phyloP scores from a whole-genome alignment of 225 moss, liverwort and hornwort species.

The Polytrichum formosum region DNA sequence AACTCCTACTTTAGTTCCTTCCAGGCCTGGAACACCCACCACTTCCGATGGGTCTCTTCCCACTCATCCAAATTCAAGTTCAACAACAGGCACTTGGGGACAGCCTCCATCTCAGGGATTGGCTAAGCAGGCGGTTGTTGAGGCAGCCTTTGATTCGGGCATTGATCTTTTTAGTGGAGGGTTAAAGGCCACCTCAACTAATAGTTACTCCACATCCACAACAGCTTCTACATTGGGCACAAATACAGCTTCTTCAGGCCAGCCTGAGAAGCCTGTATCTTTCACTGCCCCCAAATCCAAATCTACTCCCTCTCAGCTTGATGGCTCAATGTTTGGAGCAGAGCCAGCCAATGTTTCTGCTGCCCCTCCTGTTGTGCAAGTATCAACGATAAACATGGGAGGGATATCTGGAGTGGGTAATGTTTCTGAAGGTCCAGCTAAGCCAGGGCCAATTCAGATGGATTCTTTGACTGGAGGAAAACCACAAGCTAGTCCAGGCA shows the following conservation, averaged over 20 bases:
- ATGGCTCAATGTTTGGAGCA: constrained; percentile 64
- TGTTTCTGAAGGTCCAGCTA: constrained; percentile 19
- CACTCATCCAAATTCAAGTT: constrained; percentile 13
- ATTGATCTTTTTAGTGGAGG: constrained; percentile 59
- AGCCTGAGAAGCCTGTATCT: constrained; percentile 25
- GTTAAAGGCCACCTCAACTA: constrained; percentile 38
- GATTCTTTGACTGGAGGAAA: constrained; percentile 35
- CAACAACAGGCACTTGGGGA: background rate
- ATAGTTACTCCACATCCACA: constrained; percentile 21
- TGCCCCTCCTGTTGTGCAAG: constrained; percentile 24
- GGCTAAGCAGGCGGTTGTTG: constrained; percentile 39
- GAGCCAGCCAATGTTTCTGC: constrained; percentile 26
- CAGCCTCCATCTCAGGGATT: constrained; percentile 17
- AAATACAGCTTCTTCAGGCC: constrained; percentile 38
- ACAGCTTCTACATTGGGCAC: constrained; percentile 35
- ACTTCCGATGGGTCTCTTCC: constrained; percentile 20
- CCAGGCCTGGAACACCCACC: constrained; percentile 27
- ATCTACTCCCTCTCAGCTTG: constrained; percentile 38
- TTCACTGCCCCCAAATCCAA: constrained; percentile 18
- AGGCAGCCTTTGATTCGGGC: constrained; percentile 42
- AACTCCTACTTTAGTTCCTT: constrained; percentile 23
- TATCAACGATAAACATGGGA: constrained; percentile 16
- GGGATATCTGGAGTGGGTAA: constrained; percentile 25
- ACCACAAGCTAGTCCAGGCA: constrained; percentile 33
- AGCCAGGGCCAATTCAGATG: constrained; percentile 16